A percentile compares a stretch with the other conserved stretches of the same genome.
These are phyloP conservation scores for Phlegmacium glaucopus DNA, from an alignment of 768 basidiomycete species.

Conservation along the genomic window DNA sequence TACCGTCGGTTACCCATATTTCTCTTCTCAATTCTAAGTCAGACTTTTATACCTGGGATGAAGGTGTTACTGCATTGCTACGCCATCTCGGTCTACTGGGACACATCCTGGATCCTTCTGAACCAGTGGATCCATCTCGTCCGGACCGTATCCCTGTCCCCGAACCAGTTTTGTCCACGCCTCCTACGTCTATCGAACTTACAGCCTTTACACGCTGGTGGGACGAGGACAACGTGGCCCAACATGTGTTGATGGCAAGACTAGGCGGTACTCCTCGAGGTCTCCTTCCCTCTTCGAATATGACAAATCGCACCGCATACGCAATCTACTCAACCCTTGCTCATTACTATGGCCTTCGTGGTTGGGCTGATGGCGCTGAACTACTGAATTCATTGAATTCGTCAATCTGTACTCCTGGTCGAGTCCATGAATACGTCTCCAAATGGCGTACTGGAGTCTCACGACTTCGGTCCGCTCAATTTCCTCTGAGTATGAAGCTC, in stretches of 20 bases:
- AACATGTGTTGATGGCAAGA: not conserved
- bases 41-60: conserved; percentile 2
- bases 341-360: not conserved
- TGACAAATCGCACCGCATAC: not conserved
- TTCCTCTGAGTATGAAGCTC: conserved; percentile 3
- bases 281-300: conserved; percentile 1
- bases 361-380: not conserved
- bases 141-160: conserved; percentile 1
- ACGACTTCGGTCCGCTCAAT: not conserved
- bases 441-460: not conserved
- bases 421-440: not conserved
- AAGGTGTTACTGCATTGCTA: conserved; percentile 1
- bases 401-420: not conserved
- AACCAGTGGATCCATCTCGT: not conserved
- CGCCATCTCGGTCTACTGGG: not conserved
- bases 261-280: not conserved
- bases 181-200: not conserved
- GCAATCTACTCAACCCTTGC: not conserved
- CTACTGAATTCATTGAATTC: not conserved
- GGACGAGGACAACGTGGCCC: conserved; percentile 2
- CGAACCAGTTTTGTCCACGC: not conserved
- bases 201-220: not conserved
- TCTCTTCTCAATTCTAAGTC: not conserved
- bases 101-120: conserved; percentile 1
- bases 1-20: conserved; percentile 1